Base-by-base conservation (phyloP, 768 basidiomycete genomes). In the Rhodotorula kratochvilovae region DNA sequence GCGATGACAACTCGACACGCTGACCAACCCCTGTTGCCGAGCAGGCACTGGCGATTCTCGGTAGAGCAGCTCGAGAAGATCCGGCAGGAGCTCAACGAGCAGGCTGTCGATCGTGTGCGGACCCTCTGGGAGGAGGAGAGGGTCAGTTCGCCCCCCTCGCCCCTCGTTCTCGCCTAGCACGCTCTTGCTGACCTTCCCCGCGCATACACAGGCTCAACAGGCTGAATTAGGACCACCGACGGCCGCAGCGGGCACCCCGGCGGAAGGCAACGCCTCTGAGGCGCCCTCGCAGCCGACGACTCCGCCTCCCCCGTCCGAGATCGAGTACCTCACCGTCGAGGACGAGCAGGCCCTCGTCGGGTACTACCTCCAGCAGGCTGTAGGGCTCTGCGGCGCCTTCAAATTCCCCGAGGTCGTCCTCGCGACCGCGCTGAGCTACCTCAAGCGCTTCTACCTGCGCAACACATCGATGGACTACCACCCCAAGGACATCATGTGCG, bases 381-480 rank as follows among this genome's bases (percentile, higher is more conserved):
- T 88, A 2, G 88, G 89, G 76, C 83, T 96, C 56, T 95, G 90
- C 78, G 70, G 86, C 1, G 87, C 87, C 73, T 94, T 96, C 78
- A 86, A 88, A 57, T 90, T 95, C 79, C 89, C 91, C 0, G 91
- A 95, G 76, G 88, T 92, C 77, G 92, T 98, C 13, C 91, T 94
- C 80, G 90, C 92, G 0, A 97, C 95, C 7, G 92, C 93, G 0
- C 85, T 90, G 67, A 88, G 86, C 66, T 99, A 96, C 81, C 83
- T 99, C 76, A 98, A 98, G 80, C 85, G 96, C 8, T 99, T 99
- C 81, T 99, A 98, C 79, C 85, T 98, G 66, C 90, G 90, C 82
- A 98, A 98, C 78, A 98, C 94, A 4, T 92, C 93, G 63, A 97
- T 98, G 93, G 96, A 98, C 79, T 97, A 92, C 89, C 96, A 98